Evolutionary conservation across 208 protist genomes (phyloP).

Genomic region (Leishmania amazonensis): DNA sequence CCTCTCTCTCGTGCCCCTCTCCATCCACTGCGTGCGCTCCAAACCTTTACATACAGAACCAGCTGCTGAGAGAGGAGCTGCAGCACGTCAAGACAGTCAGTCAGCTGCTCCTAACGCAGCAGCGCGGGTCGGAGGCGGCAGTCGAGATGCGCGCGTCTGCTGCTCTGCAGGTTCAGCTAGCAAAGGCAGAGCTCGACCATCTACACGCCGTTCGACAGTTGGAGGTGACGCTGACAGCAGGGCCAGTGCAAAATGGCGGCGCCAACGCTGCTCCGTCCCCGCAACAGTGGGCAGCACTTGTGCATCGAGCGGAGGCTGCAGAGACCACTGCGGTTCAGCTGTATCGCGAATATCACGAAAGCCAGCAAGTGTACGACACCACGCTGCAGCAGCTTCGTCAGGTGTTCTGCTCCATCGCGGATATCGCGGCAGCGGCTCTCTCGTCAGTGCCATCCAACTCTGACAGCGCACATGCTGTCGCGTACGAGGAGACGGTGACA

Average conservation of each 20-base stretch:
- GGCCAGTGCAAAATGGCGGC: neutral
- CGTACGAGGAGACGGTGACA: constrained; percentile 15
- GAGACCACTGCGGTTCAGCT: constrained; percentile 16
- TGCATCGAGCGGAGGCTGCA: constrained; percentile 20
- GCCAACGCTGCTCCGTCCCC: neutral
- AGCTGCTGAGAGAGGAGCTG: constrained; percentile 40
- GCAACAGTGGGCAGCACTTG: constrained; percentile 4
- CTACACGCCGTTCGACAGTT: constrained; percentile 22
- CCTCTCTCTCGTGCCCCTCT: neutral
- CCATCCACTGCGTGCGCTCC: neutral
- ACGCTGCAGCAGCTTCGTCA: constrained; percentile 18
- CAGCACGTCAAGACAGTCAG: constrained; percentile 41
- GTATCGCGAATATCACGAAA: constrained; percentile 7
- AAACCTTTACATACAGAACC: constrained; percentile 12
- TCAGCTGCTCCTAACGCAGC: constrained; percentile 46
- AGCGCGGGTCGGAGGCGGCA: constrained; percentile 24
- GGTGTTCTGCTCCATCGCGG: constrained; percentile 14
- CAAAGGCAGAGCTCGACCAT: constrained; percentile 16
- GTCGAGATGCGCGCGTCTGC: constrained; percentile 26
- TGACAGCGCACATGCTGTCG: neutral
- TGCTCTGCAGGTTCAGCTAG: constrained; percentile 18
- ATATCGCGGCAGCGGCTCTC: constrained; percentile 3
- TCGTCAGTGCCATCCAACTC: neutral
- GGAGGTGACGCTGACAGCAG: constrained; percentile 8
- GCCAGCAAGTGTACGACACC: constrained; percentile 8